These are phyloP conservation scores for Tylopilus rubrobrunneus DNA, from an alignment of 768 basidiomycete species.

Conservation along the genomic window DNA sequence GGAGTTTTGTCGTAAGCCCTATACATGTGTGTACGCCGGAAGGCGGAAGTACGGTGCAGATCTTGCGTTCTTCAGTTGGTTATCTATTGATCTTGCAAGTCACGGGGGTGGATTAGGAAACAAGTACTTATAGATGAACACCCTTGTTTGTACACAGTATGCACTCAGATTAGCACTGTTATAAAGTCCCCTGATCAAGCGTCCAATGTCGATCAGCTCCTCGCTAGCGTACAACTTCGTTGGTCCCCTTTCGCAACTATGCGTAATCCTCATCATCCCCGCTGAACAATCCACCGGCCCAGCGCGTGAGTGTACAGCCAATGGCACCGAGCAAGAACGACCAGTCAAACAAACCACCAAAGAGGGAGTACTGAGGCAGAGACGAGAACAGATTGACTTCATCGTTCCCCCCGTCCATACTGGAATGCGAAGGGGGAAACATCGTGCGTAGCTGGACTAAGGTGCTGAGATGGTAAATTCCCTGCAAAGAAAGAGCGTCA, in stretches of 20 bases:
- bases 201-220: not conserved
- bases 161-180: not conserved
- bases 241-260: conserved; percentile 1
- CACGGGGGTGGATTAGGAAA: not conserved
- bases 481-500: conserved; percentile 38
- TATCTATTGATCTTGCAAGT: conserved; percentile 9
- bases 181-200: not conserved
- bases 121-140: not conserved
- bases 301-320: conserved; percentile 45
- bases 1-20: conserved; percentile 48
- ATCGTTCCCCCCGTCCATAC: conserved; percentile 3
- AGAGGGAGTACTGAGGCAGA: conserved; percentile 69
- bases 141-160: not conserved
- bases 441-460: conserved; percentile 78
- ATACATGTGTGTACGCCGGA: not conserved
- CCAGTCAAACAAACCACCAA: conserved; percentile 72
- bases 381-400: conserved; percentile 60
- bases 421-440: conserved; percentile 56
- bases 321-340: conserved; percentile 61
- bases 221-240: conserved; percentile 4
- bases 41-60: not conserved
- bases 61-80: not conserved
- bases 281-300: conserved; percentile 42
- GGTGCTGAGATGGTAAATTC: conserved; percentile 79
- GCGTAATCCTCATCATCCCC: conserved; percentile 15